A percentile compares a stretch with the other conserved stretches of the same genome.
Conservation (phyloP, 768 basidiomycete genomes). For the Kwoniella heveanensis region DNA sequence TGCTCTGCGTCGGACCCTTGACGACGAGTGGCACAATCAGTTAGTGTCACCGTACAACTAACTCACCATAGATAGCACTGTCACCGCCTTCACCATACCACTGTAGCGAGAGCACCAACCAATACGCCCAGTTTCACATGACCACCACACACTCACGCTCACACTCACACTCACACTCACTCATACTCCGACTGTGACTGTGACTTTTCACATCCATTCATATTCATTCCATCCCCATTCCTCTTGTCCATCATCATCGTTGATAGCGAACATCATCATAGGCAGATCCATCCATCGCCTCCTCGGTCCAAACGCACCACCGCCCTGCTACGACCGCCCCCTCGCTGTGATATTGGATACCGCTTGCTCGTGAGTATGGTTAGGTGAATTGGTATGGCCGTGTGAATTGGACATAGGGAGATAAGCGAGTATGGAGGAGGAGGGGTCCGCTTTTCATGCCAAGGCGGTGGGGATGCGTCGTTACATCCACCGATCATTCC, state of each 20-base stretch:
- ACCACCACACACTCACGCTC: too few relatives aligned
- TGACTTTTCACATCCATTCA: neutral
- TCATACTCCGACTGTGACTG: neutral
- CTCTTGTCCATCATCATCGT: neutral
- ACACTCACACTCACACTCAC: too few relatives aligned
- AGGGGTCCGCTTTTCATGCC: neutral
- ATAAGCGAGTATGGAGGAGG: neutral
- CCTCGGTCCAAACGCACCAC: neutral
- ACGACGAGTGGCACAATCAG: too few relatives aligned
- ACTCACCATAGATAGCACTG: neutral
- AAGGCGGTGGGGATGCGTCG: too few relatives aligned
- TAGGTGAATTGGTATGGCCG: neutral
- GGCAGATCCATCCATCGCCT: neutral
- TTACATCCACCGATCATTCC: too few relatives aligned
- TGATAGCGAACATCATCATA: slow-evolving; percentile 1
- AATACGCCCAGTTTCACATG: slow-evolving; percentile 1
- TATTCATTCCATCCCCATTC: neutral
- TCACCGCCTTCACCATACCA: neutral
- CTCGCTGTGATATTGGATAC: slow-evolving; percentile 49
- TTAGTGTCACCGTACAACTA: too few relatives aligned
- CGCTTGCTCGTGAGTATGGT: slow-evolving; percentile 46
- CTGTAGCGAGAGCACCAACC: neutral
- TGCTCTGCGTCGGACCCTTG: too few relatives aligned
- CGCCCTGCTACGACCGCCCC: slow-evolving; percentile 6
- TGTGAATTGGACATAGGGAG: neutral